Conservation (phyloP, 768 basidiomycete species). For the Tulasnella sp. region DNA sequence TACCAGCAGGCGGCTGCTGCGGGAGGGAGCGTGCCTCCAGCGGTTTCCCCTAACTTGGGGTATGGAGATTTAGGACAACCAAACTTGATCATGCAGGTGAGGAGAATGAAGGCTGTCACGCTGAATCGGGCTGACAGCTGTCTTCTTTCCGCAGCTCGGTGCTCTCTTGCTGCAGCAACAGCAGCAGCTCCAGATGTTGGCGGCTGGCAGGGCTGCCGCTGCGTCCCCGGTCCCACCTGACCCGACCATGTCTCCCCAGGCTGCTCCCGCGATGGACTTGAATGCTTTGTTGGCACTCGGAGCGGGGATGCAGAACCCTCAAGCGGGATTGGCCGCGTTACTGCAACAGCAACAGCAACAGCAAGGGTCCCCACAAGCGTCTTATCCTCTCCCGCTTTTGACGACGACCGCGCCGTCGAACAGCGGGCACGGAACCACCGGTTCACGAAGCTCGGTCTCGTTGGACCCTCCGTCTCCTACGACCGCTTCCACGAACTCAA, state of each 20-base stretch:
- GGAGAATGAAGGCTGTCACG: neutral
- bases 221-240: neutral
- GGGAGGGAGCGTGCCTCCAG: too few species aligned
- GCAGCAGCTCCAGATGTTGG: slow-evolving; percentile 19
- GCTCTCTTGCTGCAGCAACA: slow-evolving; percentile 22
- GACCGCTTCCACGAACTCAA: neutral
- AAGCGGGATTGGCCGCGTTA: too few species aligned
- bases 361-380: neutral
- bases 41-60: neutral
- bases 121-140: neutral
- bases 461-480: neutral
- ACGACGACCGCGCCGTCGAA: too few species aligned
- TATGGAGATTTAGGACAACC: slow-evolving; percentile 2
- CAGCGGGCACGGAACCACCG: neutral
- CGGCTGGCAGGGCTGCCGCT: neutral
- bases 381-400: too few species aligned
- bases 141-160: neutral
- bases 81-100: slow-evolving; percentile 11
- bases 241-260: neutral
- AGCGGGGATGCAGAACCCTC: neutral
- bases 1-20: neutral
- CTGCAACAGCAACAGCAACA: too few species aligned
- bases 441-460: neutral
- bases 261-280: neutral
- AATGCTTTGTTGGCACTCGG: neutral